Percentiles rank a stretch among this genome's conserved stretches.
phyloP scores from a whole-genome alignment of 1,284 basidiomycete species.

The Apiotrichum gamsii region DNA sequence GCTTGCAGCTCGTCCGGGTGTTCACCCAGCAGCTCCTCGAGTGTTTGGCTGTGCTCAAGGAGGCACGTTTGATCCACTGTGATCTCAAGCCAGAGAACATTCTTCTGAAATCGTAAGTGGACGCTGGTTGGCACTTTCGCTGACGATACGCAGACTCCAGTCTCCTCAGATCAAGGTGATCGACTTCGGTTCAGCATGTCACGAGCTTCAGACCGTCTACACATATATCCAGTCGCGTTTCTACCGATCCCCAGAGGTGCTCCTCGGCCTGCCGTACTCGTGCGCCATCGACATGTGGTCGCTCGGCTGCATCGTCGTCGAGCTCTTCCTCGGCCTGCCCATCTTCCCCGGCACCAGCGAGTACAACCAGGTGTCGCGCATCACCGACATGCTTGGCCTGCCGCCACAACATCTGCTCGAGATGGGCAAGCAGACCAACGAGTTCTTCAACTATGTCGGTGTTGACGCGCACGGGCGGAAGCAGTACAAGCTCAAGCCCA shows the following conservation, averaged over 20 bases:
- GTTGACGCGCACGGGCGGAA: slow-evolving; percentile 80
- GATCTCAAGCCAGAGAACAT: slow-evolving; percentile 98
- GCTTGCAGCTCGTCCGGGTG: slow-evolving; percentile 93
- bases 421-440: slow-evolving; percentile 86
- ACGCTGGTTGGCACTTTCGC: no score
- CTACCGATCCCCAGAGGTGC: slow-evolving; percentile 95
- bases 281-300: slow-evolving; percentile 98
- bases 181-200: slow-evolving; percentile 97
- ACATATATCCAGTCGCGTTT: slow-evolving; percentile 99
- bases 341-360: slow-evolving; percentile 98
- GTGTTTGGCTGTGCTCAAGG: slow-evolving; percentile 84
- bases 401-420: slow-evolving; percentile 93
- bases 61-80: slow-evolving; percentile 93
- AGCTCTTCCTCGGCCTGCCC: slow-evolving; percentile 91
- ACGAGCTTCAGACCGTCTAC: slow-evolving; percentile 97
- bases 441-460: slow-evolving; percentile 79
- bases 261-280: slow-evolving; percentile 90
- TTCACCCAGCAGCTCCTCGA: slow-evolving; percentile 95
- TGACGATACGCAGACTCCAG: slow-evolving; percentile 61
- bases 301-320: slow-evolving; percentile 98
- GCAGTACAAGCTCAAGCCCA: slow-evolving; percentile 78
- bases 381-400: slow-evolving; percentile 91
- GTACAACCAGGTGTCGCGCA: slow-evolving; percentile 94
- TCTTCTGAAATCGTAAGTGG: slow-evolving; percentile 79
- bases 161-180: slow-evolving; percentile 99